phyloP scores from a whole-genome alignment of 2,329 filamentous ascomycete genomes.

The Chalaropsis ovoidea region DNA sequence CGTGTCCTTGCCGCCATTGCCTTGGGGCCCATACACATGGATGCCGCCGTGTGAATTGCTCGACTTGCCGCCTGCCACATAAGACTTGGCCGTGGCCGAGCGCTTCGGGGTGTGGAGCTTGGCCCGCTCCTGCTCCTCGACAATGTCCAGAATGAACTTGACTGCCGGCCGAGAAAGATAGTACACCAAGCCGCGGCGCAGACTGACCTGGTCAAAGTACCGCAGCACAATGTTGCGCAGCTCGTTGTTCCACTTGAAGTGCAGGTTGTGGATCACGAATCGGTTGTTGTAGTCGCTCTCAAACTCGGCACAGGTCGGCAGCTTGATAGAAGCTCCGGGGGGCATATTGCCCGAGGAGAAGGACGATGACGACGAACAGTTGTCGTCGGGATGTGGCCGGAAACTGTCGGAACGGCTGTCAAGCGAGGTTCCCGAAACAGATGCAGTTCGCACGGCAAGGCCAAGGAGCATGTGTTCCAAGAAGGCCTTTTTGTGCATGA shows the following conservation, averaged over 20 bases:
- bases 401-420: slow-evolving; percentile 5
- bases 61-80: slow-evolving; percentile 20
- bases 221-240: slow-evolving; percentile 91
- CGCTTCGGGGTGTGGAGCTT: slow-evolving; percentile 35
- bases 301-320: slow-evolving; percentile 65
- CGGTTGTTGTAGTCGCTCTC: slow-evolving; percentile 95
- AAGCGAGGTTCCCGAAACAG: slow-evolving; percentile 15
- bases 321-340: slow-evolving; percentile 48
- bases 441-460: slow-evolving; percentile 17
- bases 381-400: slow-evolving; percentile 19
- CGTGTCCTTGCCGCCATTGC: slow-evolving; percentile 13
- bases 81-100: slow-evolving; percentile 21
- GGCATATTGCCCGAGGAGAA: slow-evolving; percentile 38
- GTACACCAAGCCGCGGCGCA: slow-evolving; percentile 91
- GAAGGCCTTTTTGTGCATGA: slow-evolving; percentile 49
- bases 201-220: slow-evolving; percentile 94
- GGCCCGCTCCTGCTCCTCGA: slow-evolving; percentile 80
- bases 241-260: slow-evolving; percentile 97
- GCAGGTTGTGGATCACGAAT: slow-evolving; percentile 95
- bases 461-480: slow-evolving; percentile 45
- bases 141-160: slow-evolving; percentile 95
- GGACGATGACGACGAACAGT: slow-evolving; percentile 34
- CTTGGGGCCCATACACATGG: not conserved
- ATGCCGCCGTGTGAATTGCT: slow-evolving; percentile 4
- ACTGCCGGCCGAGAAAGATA: slow-evolving; percentile 92